Evolutionary conservation across 2,329 filamentous ascomycete species (phyloP).

Genomic region (Trichoderma polysporum): DNA sequence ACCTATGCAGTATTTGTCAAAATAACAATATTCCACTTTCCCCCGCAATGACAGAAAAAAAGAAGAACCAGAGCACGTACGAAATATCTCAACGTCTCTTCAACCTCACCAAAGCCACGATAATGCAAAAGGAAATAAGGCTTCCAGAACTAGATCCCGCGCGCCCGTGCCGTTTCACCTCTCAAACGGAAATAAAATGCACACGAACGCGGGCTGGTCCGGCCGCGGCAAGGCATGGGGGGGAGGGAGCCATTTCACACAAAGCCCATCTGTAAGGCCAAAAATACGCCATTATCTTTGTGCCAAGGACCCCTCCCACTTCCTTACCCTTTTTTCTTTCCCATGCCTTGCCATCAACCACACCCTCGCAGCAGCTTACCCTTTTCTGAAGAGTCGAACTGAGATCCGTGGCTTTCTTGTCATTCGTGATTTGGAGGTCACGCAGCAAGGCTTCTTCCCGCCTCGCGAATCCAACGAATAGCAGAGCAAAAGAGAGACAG

Average conservation of each 20-base stretch:
- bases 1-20: neutral
- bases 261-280: neutral
- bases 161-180: conserved; percentile 10
- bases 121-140: neutral
- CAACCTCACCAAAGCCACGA: neutral
- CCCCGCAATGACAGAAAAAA: neutral
- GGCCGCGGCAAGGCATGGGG: neutral
- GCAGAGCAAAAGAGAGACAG: neutral
- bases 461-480: neutral
- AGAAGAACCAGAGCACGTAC: neutral
- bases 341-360: neutral
- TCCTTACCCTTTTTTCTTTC: neutral
- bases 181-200: neutral
- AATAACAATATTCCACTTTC: neutral
- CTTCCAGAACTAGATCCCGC: neutral
- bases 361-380: neutral
- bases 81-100: neutral
- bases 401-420: neutral
- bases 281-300: conserved; percentile 1
- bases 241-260: no score
- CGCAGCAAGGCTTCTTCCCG: neutral
- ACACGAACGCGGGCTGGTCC: neutral
- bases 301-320: neutral
- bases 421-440: neutral
- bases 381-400: neutral